Percentiles rank a stretch among this genome's conserved stretches.
Conservation (phyloP, 2,329 filamentous ascomycete genomes). For the Drechslerella coelobrocha region DNA sequence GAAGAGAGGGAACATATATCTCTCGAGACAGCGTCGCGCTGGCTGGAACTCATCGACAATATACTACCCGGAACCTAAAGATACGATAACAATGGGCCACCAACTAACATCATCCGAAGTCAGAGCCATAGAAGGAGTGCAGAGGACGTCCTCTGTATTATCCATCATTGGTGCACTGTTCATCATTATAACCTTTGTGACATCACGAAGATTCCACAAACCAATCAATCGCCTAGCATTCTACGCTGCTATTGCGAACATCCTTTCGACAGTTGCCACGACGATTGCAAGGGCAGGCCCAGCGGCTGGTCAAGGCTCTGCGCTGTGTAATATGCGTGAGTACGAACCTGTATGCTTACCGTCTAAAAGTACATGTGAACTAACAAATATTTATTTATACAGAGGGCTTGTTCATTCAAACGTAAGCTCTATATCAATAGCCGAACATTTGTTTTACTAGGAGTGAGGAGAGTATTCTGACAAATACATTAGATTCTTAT, state of each 20-base stretch:
- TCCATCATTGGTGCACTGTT: conserved; percentile 75
- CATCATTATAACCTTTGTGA: conserved; percentile 73
- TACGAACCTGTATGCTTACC: conserved; percentile 21
- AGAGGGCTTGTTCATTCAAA: conserved; percentile 81
- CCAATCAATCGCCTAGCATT: conserved; percentile 87
- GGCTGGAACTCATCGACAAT: background rate
- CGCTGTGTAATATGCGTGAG: conserved; percentile 67
- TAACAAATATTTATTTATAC: conserved; percentile 64
- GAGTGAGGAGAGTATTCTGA: conserved; percentile 33
- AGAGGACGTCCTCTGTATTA: conserved; percentile 69
- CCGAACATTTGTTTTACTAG: background rate
- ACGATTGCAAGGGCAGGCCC: conserved; percentile 73
- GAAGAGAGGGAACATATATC: conserved; percentile 10
- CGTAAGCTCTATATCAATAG: conserved; percentile 64
- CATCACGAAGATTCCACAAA: conserved; percentile 76
- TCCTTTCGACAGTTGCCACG: conserved; percentile 77
- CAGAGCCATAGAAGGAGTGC: conserved; percentile 27
- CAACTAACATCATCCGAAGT: conserved; percentile 21
- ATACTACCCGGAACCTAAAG: conserved; percentile 1
- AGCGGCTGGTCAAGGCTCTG: conserved; percentile 60
- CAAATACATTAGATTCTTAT: conserved; percentile 70
- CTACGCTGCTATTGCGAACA: conserved; percentile 81
- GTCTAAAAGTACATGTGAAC: conserved; percentile 29
- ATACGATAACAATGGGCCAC: conserved; percentile 35
- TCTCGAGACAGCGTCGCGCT: conserved; percentile 7